Percentiles rank a stretch among this genome's conserved stretches.
These are phyloP conservation scores for Ophiostoma novo-ulmi DNA, from an alignment of 2,329 filamentous ascomycete genomes.

Conservation along the genomic window DNA sequence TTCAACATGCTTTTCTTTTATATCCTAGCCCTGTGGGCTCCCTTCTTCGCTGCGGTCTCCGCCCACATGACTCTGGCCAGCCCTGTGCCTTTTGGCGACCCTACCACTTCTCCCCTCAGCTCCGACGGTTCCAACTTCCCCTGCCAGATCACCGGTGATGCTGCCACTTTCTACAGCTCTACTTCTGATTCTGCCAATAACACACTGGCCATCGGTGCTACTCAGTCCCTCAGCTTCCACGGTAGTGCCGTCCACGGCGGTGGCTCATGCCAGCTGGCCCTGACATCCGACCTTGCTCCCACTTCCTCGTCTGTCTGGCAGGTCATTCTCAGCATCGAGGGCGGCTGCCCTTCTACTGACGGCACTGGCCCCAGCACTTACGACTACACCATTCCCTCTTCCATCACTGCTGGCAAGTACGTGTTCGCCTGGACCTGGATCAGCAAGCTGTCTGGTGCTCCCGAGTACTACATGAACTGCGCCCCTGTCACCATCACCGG, in stretches of 20 bases:
- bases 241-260: conserved; percentile 33
- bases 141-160: conserved; percentile 36
- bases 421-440: conserved; percentile 60
- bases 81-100: conserved; percentile 28
- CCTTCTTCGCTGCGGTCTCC: conserved; percentile 16
- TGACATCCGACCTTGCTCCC: conserved; percentile 28
- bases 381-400: conserved; percentile 31
- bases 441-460: conserved; percentile 52
- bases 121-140: conserved; percentile 28
- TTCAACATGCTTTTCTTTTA: conserved; percentile 15
- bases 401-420: conserved; percentile 37
- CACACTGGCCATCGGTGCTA: conserved; percentile 27
- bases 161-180: conserved; percentile 39
- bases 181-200: conserved; percentile 22
- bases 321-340: conserved; percentile 34
- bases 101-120: conserved; percentile 27
- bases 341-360: conserved; percentile 32
- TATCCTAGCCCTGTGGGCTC: conserved; percentile 18
- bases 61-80: conserved; percentile 28
- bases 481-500: conserved; percentile 50
- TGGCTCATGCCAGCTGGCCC: conserved; percentile 34
- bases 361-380: conserved; percentile 29
- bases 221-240: conserved; percentile 30
- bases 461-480: conserved; percentile 66
- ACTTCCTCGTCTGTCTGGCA: conserved; percentile 31